Percentiles rank a stretch among this genome's conserved stretches.
Evolutionary conservation across 768 basidiomycete genomes (phyloP).

Genomic region (Daedaleopsis nitida): DNA sequence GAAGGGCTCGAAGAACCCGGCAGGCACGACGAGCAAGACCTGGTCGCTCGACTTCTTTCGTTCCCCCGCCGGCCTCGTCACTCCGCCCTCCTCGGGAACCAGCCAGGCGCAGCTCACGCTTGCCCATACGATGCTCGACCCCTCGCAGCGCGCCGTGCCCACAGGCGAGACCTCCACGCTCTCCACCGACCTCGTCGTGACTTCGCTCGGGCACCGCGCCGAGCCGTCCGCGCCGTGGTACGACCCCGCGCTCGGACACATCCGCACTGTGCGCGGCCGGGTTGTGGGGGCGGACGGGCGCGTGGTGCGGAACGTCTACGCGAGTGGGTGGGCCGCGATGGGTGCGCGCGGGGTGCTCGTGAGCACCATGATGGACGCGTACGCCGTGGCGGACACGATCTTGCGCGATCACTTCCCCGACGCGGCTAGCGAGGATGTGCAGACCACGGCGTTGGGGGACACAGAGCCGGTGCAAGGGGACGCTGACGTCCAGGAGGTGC

Average conservation of each 20-base stretch:
- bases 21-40: conserved; percentile 57
- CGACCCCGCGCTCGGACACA: conserved; percentile 55
- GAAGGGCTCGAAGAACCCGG: conserved; percentile 57
- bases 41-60: conserved; percentile 87
- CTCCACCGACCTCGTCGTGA: conserved; percentile 77
- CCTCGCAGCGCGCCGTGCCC: conserved; percentile 48
- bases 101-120: conserved; percentile 46
- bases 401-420: conserved; percentile 53
- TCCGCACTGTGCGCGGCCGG: conserved; percentile 55
- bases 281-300: conserved; percentile 42
- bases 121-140: conserved; percentile 62
- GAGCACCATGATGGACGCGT: conserved; percentile 91
- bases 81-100: conserved; percentile 31
- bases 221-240: conserved; percentile 64
- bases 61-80: conserved; percentile 55
- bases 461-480: conserved; percentile 15
- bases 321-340: conserved; percentile 90
- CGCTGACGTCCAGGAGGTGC: conserved; percentile 17
- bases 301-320: conserved; percentile 68
- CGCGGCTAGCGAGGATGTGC: conserved; percentile 3
- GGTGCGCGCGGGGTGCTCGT: conserved; percentile 93
- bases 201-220: conserved; percentile 83
- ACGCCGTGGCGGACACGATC: conserved; percentile 73
- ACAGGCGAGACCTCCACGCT: conserved; percentile 56
- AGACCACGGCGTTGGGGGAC: conserved; percentile 12